Base-by-base conservation (phyloP, 1,284 basidiomycete species). In the Stygiomarasmius scandens region DNA sequence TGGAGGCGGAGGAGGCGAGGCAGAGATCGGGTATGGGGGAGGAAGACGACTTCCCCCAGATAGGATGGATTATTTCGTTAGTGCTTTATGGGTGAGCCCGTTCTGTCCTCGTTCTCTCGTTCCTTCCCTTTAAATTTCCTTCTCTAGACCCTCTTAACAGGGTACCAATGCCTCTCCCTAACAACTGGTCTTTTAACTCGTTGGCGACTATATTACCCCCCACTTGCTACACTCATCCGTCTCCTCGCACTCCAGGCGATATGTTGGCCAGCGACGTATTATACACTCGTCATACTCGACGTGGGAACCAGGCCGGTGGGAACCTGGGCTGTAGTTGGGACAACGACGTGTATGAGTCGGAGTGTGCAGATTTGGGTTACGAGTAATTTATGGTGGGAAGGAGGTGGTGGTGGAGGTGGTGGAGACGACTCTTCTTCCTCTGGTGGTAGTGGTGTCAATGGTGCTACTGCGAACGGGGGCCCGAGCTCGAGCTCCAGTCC, bases 291-390 rank as follows among this genome's bases (percentile, higher is more conserved):
- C 41, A 70, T 92, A 46, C 79, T 93, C 58, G 84, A 87, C 41
- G 78, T 84, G 55, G 73, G 76, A 16, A 73, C 71, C 52, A 80
- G 92, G 10, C 93, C 93, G 0, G 80, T 88, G 12, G 74, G 85
- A 2, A 87, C 85, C 54, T 95, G 93, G 93, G 87, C 91, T 2
- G 79, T 87, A 9, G 88, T 95, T 49, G 92, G 86, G 0, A 92
- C 87, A 16, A 92, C 90, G 50, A 95, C 93, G 4, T 89, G 85
- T 67, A 71, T 85, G 53, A 87, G 85, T 60, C 78, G 89, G 46
- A 82, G 85, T 62, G 79, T 92, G 56, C 89, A 92, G 74, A 83
- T 93, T 47, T 93, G 91, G 91, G 90, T 92, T n/a, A 92, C 89
- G 45, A 90, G 87, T 66, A 92, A 92, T 66, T 77, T 92, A 4